phyloP scores from a whole-genome alignment of 2,329 filamentous ascomycete genomes.

The Coniochaeta hoffmannii region DNA sequence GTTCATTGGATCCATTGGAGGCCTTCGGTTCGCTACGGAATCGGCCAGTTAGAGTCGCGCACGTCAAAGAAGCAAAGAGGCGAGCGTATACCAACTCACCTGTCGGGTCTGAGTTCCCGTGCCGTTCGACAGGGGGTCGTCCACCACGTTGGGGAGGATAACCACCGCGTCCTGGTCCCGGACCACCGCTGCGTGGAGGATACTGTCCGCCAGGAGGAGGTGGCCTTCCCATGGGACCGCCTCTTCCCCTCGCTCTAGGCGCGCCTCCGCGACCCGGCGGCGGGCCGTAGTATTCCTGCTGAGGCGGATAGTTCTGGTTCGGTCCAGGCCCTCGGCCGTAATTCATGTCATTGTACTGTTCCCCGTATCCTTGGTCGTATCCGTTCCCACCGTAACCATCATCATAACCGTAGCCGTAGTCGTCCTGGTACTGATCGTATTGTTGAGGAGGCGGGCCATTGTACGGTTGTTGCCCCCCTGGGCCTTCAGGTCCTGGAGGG shows the following conservation, averaged over 20 bases:
- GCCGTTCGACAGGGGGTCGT: constrained; percentile 30
- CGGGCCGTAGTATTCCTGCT: constrained; percentile 32
- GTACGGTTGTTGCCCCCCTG: constrained; percentile 23
- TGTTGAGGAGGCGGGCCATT: constrained; percentile 19
- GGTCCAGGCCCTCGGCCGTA: constrained; percentile 36
- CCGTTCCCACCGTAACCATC: constrained; percentile 21
- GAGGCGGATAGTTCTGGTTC: constrained; percentile 27
- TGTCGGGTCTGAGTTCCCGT: constrained; percentile 31
- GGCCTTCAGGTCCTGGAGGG: constrained; percentile 16
- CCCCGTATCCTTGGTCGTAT: constrained; percentile 8
- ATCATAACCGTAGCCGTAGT: constrained; percentile 29
- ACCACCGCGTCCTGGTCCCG: constrained; percentile 24
- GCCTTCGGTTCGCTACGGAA: constrained; percentile 18
- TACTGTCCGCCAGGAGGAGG: constrained; percentile 30
- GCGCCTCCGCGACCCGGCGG: constrained; percentile 31
- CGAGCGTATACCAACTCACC: constrained; percentile 22
- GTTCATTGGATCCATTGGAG: constrained; percentile 21
- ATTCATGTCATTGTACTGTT: constrained; percentile 34
- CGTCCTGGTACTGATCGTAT: constrained; percentile 39
- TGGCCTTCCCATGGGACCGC: constrained; percentile 31
- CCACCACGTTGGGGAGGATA: constrained; percentile 28
- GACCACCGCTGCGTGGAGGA: constrained; percentile 28
- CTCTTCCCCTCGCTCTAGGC: constrained; percentile 23
- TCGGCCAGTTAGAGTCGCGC: neutral
- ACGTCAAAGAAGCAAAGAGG: neutral